Percentiles rank a stretch among this genome's conserved stretches.
Conservation (phyloP, 2,329 filamentous ascomycete species). For the Ascomycota sp. region DNA sequence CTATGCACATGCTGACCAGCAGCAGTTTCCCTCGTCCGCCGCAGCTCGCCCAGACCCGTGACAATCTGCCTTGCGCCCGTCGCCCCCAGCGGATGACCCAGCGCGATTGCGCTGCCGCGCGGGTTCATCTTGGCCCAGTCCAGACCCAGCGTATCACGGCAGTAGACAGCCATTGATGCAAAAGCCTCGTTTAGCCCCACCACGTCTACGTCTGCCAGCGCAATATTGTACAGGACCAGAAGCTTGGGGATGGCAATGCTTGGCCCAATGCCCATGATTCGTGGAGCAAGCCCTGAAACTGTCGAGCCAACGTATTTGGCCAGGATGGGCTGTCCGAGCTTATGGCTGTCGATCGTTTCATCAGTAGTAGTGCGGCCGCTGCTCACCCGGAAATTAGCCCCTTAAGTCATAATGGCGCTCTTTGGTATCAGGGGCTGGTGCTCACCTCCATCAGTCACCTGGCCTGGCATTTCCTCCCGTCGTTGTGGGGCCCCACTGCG, state of each 20-base stretch:
- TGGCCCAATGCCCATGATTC: conserved; percentile 92
- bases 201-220: conserved; percentile 67
- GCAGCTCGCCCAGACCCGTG: conserved; percentile 70
- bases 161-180: conserved; percentile 94
- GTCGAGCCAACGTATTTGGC: conserved; percentile 90
- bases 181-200: conserved; percentile 96
- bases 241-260: conserved; percentile 64
- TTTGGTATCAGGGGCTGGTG: too few species aligned
- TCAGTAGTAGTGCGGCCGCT: conserved; percentile 73
- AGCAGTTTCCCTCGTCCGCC: conserved; percentile 75
- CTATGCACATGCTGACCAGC: conserved; percentile 77
- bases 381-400: too few species aligned
- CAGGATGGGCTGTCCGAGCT: conserved; percentile 75
- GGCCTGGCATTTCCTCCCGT: conserved; percentile 88
- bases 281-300: conserved; percentile 70
- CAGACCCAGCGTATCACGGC: conserved; percentile 49
- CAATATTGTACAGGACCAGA: conserved; percentile 56
- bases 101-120: conserved; percentile 61
- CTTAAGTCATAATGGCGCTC: too few species aligned
- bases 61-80: conserved; percentile 70
- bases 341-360: conserved; percentile 85
- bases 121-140: conserved; percentile 64
- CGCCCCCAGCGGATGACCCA: conserved; percentile 64
- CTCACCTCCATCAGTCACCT: conserved; percentile 79
- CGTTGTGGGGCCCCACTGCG: conserved; percentile 66